These are phyloP conservation scores for Fimicolochytrium jonesii DNA, from an alignment of 192 early-diverging fungal species.

Conservation along the genomic window DNA sequence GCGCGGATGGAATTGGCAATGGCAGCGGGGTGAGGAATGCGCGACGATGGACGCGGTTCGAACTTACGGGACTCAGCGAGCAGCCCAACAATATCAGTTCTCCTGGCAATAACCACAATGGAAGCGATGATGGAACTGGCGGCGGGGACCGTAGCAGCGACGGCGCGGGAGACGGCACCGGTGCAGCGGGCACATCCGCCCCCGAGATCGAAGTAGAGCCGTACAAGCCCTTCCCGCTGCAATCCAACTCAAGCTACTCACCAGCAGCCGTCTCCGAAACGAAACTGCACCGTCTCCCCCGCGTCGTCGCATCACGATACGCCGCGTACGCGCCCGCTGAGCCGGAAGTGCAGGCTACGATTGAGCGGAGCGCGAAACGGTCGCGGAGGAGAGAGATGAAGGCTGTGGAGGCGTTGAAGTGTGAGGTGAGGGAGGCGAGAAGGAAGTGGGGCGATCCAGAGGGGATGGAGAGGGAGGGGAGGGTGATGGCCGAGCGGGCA, in stretches of 20 bases:
- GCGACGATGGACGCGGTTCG: too few relatives aligned
- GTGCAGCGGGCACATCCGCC: too few relatives aligned
- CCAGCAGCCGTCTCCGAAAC: conserved; percentile 13
- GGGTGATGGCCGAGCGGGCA: conserved; percentile 23
- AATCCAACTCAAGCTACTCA: conserved; percentile 31
- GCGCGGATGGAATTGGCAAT: too few relatives aligned
- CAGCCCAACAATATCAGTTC: too few relatives aligned
- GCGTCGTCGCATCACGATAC: conserved; percentile 36
- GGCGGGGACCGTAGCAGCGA: too few relatives aligned
- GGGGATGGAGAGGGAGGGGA: conserved; percentile 20
- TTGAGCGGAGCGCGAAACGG: conserved; percentile 35
- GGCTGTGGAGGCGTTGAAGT: conserved; percentile 8
- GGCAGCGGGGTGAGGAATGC: too few relatives aligned
- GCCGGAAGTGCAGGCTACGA: conserved; percentile 24
- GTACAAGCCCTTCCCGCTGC: conserved; percentile 42
- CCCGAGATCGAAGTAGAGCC: too few relatives aligned
- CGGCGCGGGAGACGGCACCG: too few relatives aligned
- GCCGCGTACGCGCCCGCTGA: conserved; percentile 34
- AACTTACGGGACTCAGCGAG: too few relatives aligned
- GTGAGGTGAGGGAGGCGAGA: conserved; percentile 23
- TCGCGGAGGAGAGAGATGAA: conserved; percentile 21
- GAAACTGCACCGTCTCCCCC: conserved; percentile 26
- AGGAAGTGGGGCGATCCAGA: conserved; percentile 26
- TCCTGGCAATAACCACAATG: too few relatives aligned
- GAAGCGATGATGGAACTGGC: too few relatives aligned